Evolutionary conservation across 352 stramenopile species (phyloP), one percentile per base, ranked within the genome.

Genomic region (Elongisporangium prolatum): DNA sequence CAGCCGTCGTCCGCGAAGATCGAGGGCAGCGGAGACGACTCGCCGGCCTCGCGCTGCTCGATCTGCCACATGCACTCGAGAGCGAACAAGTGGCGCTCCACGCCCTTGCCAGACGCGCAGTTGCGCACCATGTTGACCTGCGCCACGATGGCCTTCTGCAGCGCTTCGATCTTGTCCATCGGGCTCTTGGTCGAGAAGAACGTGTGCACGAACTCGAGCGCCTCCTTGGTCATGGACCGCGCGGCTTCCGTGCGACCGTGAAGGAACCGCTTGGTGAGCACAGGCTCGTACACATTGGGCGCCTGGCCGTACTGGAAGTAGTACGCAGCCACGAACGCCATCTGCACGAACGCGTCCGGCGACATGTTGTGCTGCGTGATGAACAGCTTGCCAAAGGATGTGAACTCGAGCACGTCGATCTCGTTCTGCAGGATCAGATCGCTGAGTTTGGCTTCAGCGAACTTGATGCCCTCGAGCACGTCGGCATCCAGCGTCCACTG

Each of bases 321-420:
- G 69, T 98, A 98, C 28, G 92, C 95, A 9, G 96, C 77, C 28
- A 98, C 76, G 55, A 98, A 98, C 18, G 82, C 89, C 78, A 98
- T 95, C 72, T 99, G 96, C 52, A 98, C 94, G 67, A 98, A 98
- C 21, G 92, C 95, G 61, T 99, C 96, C 0, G 96, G 96, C 57
- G 80, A 96, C 73, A 96, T 93, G 65, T 93, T 96, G 71, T 95
- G 80, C 59, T 91, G 74, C 48, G 76, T 96, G 75, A 97, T 97
- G 52, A 94, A 96, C 8, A 90, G 64, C 71, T 97, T 97, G 50
- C 89, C 89, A 59, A 86, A 94, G 75, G 75, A 75, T 81, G 74
- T 89, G 70, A 98, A 99, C 69, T 99, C 96, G 24, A 99, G 80
- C 48, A 98, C 89, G 52, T 93, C 84, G 2, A 97, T 92, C 65